phyloP scores from a whole-genome alignment of 2,329 filamentous ascomycete species.

The Didymella exigua region DNA sequence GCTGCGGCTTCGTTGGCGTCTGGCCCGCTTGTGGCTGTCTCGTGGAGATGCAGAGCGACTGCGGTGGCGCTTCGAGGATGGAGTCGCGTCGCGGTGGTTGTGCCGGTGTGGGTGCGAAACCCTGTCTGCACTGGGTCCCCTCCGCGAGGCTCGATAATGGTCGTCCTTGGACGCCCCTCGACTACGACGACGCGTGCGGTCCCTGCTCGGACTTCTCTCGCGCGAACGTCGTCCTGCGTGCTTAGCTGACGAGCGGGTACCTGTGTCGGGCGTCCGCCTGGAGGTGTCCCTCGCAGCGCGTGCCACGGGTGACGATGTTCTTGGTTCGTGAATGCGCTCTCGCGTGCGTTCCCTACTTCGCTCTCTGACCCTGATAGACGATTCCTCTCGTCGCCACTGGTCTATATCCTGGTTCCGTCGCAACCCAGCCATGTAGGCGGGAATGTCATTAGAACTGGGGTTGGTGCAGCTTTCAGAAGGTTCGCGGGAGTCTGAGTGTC shows the following conservation, averaged over 20 bases:
- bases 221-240: conserved; percentile 39
- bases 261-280: conserved; percentile 39
- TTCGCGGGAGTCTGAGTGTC: conserved; percentile 44
- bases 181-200: conserved; percentile 42
- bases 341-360: conserved; percentile 31
- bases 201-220: conserved; percentile 42
- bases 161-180: conserved; percentile 41
- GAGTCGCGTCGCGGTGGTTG: conserved; percentile 42
- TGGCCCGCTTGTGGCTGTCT: conserved; percentile 41
- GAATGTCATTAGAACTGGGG: conserved; percentile 46
- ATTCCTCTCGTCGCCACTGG: conserved; percentile 52
- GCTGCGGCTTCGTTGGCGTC: conserved; percentile 45
- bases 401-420: conserved; percentile 51
- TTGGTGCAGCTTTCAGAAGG: conserved; percentile 44
- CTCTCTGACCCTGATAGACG: conserved; percentile 42
- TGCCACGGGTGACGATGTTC: conserved; percentile 45
- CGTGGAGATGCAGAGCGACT: conserved; percentile 46
- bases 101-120: conserved; percentile 41
- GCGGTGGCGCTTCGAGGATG: conserved; percentile 48
- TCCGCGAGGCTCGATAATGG: conserved; percentile 44
- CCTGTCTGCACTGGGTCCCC: conserved; percentile 46
- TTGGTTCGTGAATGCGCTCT: conserved; percentile 37
- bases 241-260: conserved; percentile 33
- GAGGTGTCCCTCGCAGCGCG: conserved; percentile 43
- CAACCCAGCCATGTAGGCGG: conserved; percentile 53